Evolutionary conservation across 495 filamentous ascomycete genomes (phyloP), one percentile per base, ranked within the genome.

Genomic region (Aspergillus bridgeri): DNA sequence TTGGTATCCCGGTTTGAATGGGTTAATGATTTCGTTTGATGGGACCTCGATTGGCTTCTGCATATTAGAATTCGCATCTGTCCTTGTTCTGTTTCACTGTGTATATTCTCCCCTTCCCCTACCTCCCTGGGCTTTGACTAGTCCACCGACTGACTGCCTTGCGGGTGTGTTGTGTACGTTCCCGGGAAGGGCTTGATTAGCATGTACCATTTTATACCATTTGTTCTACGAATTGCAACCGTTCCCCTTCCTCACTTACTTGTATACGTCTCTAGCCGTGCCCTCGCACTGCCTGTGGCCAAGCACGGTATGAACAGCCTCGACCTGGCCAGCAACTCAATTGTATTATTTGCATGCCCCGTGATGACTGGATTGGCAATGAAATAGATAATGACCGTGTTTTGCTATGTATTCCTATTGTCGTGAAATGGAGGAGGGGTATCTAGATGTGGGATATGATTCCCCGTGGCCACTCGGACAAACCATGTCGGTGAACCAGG

Each of bases 1-100:
- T 51, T 44, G 55, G 47, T 29, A 57, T 42, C 27, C 24, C 38
- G 54, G 45, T 45, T 43, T 7, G 47, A 51, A 47, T 20, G 48
- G 44, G 47, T 24, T 53, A 22, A 45, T 46, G 51, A 51, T 19
- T 29, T 24, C 33, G 44, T 48, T 48, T 6, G 33, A n/a, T 17
- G 23, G 21, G n/a, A 45, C 42, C 42, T 19, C 51, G 38, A 8
- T 53, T 43, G 33, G 42, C 24, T 48, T 42, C 25, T 20, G 18
- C 45, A 49, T 56, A 29, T 43, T 43, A 11, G 17, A 42, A 24
- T 43, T 22, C 11, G 46, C 25, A 56, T 49, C 0, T 42, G 45
- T 50, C 46, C 24, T 44, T 19, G 42, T 42, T 45, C 27, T 23
- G 22, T 29, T 54, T 54, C 15, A 51, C 29, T 49, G 46, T 54